Evolutionary conservation across 495 filamentous ascomycete species (phyloP).

Genomic region (Hyaloscypha hepaticicola): DNA sequence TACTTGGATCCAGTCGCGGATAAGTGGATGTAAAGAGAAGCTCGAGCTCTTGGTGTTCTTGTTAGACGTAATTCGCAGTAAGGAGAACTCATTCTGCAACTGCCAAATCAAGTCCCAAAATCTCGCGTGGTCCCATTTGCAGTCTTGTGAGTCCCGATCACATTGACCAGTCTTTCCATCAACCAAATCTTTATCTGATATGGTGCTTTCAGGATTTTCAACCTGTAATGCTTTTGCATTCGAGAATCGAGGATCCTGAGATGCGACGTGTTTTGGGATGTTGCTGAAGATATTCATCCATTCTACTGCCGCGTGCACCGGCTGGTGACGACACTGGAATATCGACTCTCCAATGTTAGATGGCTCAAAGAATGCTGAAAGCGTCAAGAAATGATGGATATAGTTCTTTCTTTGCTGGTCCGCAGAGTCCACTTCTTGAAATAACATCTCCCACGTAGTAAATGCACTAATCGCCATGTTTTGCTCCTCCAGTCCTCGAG

Average conservation of each 20-base stretch:
- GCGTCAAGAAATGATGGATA: conserved; percentile 6
- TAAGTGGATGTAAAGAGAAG: background rate
- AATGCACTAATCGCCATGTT: conserved; percentile 9
- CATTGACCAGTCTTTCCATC: background rate
- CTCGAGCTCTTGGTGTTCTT: background rate
- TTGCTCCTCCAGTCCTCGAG: conserved; percentile 1
- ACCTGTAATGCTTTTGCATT: too few species aligned
- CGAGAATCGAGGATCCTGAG: too few species aligned
- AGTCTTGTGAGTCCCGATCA: background rate
- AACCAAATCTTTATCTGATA: background rate
- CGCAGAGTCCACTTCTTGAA: background rate
- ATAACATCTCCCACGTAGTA: conserved; percentile 7
- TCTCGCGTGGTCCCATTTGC: background rate
- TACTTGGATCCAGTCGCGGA: background rate
- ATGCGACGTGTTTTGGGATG: too few species aligned
- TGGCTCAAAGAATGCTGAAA: conserved; percentile 13
- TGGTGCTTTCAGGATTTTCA: background rate
- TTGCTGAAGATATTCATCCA: conserved; percentile 13
- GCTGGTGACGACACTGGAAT: conserved; percentile 4
- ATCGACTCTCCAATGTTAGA: conserved; percentile 9
- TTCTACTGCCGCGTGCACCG: background rate
- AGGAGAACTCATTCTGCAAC: background rate
- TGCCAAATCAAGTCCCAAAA: background rate
- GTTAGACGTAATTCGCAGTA: background rate
- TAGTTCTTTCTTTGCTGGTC: conserved; percentile 6